These are phyloP conservation scores for Lenzites betulinus DNA, from an alignment of 768 basidiomycete species.

Conservation along the genomic window DNA sequence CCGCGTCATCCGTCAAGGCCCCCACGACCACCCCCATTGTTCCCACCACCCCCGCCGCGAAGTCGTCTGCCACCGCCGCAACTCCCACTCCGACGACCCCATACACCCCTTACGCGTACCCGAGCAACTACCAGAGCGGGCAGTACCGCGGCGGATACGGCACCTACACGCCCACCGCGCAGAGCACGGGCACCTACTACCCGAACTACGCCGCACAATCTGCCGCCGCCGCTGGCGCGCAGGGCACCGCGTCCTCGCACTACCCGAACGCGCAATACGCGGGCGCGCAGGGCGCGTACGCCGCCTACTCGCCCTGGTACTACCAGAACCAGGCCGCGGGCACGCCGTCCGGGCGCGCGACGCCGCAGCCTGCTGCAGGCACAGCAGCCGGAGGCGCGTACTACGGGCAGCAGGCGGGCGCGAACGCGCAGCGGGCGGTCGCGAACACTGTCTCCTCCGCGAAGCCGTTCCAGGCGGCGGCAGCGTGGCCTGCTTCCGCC, in stretches of 20 bases:
- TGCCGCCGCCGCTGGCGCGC: conserved; percentile 17
- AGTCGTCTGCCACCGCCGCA: conserved; percentile 32
- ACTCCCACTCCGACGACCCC: conserved; percentile 26
- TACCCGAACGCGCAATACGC: conserved; percentile 42
- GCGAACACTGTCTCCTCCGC: conserved; percentile 49
- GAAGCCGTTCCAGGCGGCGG: conserved; percentile 29
- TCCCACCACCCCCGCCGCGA: conserved; percentile 32
- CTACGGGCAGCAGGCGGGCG: conserved; percentile 39
- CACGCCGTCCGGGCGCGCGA: conserved; percentile 39
- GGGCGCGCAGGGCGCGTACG: conserved; percentile 43
- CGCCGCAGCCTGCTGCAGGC: conserved; percentile 42
- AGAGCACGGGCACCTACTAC: conserved; percentile 30
- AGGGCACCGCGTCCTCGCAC: conserved; percentile 29
- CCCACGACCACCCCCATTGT: conserved; percentile 35
- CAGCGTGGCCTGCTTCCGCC: conserved; percentile 15
- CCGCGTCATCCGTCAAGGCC: conserved; percentile 8
- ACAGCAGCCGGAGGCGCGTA: conserved; percentile 30
- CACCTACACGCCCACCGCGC: conserved; percentile 38
- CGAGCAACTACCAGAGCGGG: conserved; percentile 26
- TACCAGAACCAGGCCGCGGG: conserved; percentile 39
- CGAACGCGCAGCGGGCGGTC: conserved; percentile 48
- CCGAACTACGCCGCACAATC: conserved; percentile 31
- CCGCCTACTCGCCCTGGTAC: conserved; percentile 47
- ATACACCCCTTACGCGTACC: conserved; percentile 30
- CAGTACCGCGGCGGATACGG: conserved; percentile 41